phyloP scores from a whole-genome alignment of 202 grass and related monocot species.

The Schoenoplectus triqueter region DNA sequence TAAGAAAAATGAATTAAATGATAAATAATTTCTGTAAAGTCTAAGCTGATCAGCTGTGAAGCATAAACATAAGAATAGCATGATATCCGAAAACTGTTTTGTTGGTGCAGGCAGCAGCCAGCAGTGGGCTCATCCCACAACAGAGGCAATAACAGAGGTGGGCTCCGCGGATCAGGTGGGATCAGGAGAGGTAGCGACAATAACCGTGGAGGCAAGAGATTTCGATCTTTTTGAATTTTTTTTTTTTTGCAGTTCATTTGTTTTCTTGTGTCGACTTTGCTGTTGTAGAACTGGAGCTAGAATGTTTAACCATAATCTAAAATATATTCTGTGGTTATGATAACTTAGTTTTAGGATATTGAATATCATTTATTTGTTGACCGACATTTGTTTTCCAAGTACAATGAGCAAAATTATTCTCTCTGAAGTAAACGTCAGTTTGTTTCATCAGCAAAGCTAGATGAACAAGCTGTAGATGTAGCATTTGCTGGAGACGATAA shows the following conservation, averaged over 20 bases:
- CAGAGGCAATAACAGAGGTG: slow-evolving; percentile 40
- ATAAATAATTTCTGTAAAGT: neutral
- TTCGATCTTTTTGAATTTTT: slow-evolving; percentile 1
- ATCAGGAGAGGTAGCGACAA: slow-evolving; percentile 27
- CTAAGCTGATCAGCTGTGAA: neutral
- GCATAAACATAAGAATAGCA: slow-evolving; percentile 21
- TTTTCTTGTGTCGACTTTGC: no score
- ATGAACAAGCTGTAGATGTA: no score
- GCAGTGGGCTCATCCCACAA: slow-evolving; percentile 19
- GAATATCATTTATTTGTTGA: neutral
- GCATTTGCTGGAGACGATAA: neutral
- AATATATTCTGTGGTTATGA: neutral
- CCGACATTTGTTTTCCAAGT: no score
- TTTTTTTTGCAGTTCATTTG: neutral
- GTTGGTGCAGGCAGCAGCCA: slow-evolving; percentile 36
- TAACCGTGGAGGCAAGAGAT: slow-evolving; percentile 32
- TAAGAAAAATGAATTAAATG: neutral
- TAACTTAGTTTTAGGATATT: slow-evolving; percentile 30
- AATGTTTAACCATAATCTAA: neutral
- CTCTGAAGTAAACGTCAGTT: no score
- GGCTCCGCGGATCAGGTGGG: slow-evolving; percentile 24
- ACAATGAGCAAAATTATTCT: no score
- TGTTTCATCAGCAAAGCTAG: no score
- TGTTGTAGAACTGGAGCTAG: slow-evolving; percentile 14
- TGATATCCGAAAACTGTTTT: slow-evolving; percentile 9